These are phyloP conservation scores for Amaranthus tricolor DNA, from an alignment of 179 eudicot species.

Conservation along the genomic window DNA sequence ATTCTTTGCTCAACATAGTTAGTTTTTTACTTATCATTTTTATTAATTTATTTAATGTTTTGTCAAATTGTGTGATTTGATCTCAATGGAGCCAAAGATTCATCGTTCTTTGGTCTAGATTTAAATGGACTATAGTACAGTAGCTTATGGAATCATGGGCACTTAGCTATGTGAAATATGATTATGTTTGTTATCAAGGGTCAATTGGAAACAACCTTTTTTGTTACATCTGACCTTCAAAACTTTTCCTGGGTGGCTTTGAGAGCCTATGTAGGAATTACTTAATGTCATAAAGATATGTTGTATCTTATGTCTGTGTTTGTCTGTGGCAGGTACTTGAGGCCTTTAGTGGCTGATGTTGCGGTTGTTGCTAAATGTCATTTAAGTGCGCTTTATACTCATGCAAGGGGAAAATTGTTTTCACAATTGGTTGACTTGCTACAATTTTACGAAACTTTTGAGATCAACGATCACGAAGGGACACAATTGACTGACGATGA, in stretches of 20 bases:
- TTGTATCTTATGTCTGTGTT: not conserved
- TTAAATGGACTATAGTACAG: too few relatives aligned
- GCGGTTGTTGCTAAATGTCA: constrained; percentile 98
- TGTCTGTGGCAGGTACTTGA: constrained; percentile 57
- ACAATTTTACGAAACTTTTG: constrained; percentile 91
- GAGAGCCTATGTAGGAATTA: too few relatives aligned
- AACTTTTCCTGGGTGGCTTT: too few relatives aligned
- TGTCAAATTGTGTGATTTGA: too few relatives aligned
- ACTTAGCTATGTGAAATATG: too few relatives aligned
- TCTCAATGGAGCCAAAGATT: too few relatives aligned
- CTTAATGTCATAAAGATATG: too few relatives aligned
- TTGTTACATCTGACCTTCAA: too few relatives aligned
- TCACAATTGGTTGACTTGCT: constrained; percentile 94
- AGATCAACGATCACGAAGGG: constrained; percentile 83
- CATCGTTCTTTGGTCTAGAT: too few relatives aligned
- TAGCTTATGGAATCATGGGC: too few relatives aligned
- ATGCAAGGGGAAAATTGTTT: constrained; percentile 85
- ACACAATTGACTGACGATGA: constrained; percentile 93
- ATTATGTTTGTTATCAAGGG: too few relatives aligned
- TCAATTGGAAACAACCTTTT: too few relatives aligned
- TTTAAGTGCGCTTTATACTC: constrained; percentile 80
- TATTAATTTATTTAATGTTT: constrained; percentile 14
- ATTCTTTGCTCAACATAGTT: not conserved
- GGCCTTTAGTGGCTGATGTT: constrained; percentile 92
- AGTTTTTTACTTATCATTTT: constrained; percentile 5